These are phyloP conservation scores for Colletotrichum salicis DNA, from an alignment of 2,329 filamentous ascomycete genomes.

Conservation along the genomic window DNA sequence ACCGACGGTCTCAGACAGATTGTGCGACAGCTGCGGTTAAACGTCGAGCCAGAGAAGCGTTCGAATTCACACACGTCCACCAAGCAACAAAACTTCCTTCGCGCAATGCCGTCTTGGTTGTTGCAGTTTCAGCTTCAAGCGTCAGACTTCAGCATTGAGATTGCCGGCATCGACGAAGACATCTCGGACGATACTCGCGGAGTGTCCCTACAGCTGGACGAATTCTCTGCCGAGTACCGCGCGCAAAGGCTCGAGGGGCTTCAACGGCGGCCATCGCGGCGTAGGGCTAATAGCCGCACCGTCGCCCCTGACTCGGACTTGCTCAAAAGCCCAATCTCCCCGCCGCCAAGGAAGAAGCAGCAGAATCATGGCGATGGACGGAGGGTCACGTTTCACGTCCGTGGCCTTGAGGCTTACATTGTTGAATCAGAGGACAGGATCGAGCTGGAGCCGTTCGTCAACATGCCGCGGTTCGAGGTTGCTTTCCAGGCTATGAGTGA, in stretches of 20 bases:
- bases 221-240: constrained; percentile 88
- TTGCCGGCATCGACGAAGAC: constrained; percentile 86
- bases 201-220: constrained; percentile 85
- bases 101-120: constrained; percentile 85
- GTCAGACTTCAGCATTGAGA: constrained; percentile 87
- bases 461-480: constrained; percentile 86
- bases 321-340: constrained; percentile 60
- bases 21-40: constrained; percentile 80
- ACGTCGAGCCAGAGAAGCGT: constrained; percentile 73
- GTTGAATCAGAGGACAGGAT: constrained; percentile 87
- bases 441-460: constrained; percentile 87
- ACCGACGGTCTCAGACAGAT: constrained; percentile 93
- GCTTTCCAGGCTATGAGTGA: constrained; percentile 88
- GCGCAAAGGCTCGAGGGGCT: constrained; percentile 78
- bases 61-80: constrained; percentile 55
- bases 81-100: constrained; percentile 73
- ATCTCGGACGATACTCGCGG: constrained; percentile 87
- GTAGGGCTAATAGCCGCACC: constrained; percentile 79
- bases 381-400: constrained; percentile 81
- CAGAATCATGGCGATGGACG: constrained; percentile 78
- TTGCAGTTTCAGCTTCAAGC: constrained; percentile 86
- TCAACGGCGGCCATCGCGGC: constrained; percentile 68
- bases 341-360: constrained; percentile 61
- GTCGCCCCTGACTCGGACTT: constrained; percentile 76
- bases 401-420: constrained; percentile 88